Percentiles rank a stretch among this genome's conserved stretches.
Conservation (phyloP, 2,329 filamentous ascomycete genomes). For the Sarocladium brachiariae region DNA sequence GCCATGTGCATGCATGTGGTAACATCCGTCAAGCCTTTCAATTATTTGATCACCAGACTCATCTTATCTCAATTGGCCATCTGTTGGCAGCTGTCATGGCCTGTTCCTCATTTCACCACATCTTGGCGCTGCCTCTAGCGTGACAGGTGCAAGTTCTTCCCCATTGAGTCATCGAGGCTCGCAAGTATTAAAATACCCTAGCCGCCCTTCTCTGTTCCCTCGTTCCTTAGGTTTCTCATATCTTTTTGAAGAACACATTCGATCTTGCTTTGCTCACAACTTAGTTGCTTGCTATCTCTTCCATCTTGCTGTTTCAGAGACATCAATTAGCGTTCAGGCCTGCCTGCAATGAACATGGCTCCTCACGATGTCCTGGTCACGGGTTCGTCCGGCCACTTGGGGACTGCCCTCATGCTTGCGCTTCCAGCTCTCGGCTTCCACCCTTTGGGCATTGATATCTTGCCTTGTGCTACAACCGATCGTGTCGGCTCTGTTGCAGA, state of each 20-base stretch:
- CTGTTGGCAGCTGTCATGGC: neutral
- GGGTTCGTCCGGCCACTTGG: slow-evolving; percentile 39
- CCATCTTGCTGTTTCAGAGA: neutral
- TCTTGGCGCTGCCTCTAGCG: neutral
- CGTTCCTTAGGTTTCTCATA: neutral
- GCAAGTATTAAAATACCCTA: neutral
- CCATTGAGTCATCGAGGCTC: slow-evolving; percentile 5
- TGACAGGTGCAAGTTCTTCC: neutral
- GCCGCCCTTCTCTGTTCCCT: neutral
- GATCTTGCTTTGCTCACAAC: neutral
- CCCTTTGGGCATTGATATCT: slow-evolving; percentile 37
- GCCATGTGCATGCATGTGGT: neutral
- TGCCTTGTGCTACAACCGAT: slow-evolving; percentile 29
- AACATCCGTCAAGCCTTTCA: neutral
- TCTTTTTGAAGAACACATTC: neutral
- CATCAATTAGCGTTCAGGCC: neutral
- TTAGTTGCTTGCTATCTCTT: too few species aligned
- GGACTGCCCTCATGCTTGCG: slow-evolving; percentile 36
- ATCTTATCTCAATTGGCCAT: neutral
- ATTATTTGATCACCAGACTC: neutral
- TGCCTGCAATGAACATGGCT: slow-evolving; percentile 11
- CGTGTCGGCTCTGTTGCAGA: slow-evolving; percentile 31
- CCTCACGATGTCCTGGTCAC: slow-evolving; percentile 35
- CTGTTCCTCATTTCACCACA: neutral
- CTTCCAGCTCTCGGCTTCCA: slow-evolving; percentile 31